Evolutionary conservation across 1,284 basidiomycete species (phyloP), one percentile per base, ranked within the genome.

Genomic region (Phlebopus sp.): DNA sequence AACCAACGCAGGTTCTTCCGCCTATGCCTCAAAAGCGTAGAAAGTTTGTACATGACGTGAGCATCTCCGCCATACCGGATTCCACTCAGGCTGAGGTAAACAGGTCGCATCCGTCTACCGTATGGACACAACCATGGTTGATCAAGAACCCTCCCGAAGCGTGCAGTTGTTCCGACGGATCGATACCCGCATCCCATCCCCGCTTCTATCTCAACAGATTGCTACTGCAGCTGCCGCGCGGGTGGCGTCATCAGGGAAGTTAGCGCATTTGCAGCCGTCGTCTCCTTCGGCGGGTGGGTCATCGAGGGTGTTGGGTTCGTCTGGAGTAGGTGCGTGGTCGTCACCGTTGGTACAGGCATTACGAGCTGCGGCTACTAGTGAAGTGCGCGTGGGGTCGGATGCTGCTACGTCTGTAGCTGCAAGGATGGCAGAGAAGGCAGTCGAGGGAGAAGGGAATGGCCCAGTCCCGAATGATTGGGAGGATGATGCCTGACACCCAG

Each of bases 81-180:
- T 7, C 11, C 5, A 19, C 11, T 11, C 13, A 30, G 44, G 44
- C 44, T 45, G 19, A 36, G 13, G 14, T 15, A 15, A 4, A 25
- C 38, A 86, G 77, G 77, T 93, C 23, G 89, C 90, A 2, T 70
- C 76, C 18, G 70, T 86, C 2, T 94, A 95, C 62, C 76, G 87
- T n/a, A 81, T 93, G 63, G 86, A 88, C 54, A 81, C 84, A 0
- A 81, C 87, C 58, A 81, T 92, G 73, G 80, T 94, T 18, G 92
- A 94, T 62, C 85, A 86, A 57, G 92, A 93, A 57, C 92, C 92
- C 0, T 76, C 89, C 60, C 74, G 78, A 32, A 81, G 89, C 54
- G 87, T 94, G 1, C 86, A 91, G 62, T 79, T 95, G 44, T 73
- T 90, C 37, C 78, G 90, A 9, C 79, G 90, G 18, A 69, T 92